Base-by-base conservation (phyloP, 495 filamentous ascomycete species). In the Xylaria intraflava region DNA sequence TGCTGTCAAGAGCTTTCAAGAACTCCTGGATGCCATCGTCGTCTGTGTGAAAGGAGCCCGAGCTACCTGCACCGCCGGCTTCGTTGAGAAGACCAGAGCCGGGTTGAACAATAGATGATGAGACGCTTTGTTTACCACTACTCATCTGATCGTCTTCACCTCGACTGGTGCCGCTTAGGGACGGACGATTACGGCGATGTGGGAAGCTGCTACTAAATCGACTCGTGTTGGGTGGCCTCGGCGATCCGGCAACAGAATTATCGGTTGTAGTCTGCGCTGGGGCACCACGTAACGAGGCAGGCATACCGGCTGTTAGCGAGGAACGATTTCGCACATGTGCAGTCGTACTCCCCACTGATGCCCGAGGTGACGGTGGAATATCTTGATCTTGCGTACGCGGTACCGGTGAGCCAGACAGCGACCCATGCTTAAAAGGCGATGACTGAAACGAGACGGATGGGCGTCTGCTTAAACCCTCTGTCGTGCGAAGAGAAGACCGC, bases 1-100 rank as follows among this genome's bases (percentile, higher is more conserved):
- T 83, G 52, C 79, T 78, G 58, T 96, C 90, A 2, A 96, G 78
- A 64, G 87, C 75, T 56, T 91, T 93, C 47, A 97, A 66, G 62
- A 96, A 98, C 30, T 95, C 90, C 0, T 88, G 89, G 27, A 96
- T 93, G 44, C 91, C 87, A 55, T 94, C 90, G 63, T 95, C 89
- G 60, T 95, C 90, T 1, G 84, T 86, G 51, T 87, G 86, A 24
- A 90, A 79, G 0, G 88, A 92, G 17, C 87, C 85, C 0, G 85
- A 88, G 67, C 87, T 92, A 8, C 77, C 83, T 7, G 78, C 84
- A 10, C 77, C 84, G 14, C 84, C 81, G 8, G 71, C 70, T 62
- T 95, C 90, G 10, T 87, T 78, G 31, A 94, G 78, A 17, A 91
- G 70, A 10, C 87, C 90, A 22, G 90, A 95, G 19, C 90, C 89